Base-by-base conservation (phyloP, 1,139 yeast species). In the Trichomonascaceae sp. region DNA sequence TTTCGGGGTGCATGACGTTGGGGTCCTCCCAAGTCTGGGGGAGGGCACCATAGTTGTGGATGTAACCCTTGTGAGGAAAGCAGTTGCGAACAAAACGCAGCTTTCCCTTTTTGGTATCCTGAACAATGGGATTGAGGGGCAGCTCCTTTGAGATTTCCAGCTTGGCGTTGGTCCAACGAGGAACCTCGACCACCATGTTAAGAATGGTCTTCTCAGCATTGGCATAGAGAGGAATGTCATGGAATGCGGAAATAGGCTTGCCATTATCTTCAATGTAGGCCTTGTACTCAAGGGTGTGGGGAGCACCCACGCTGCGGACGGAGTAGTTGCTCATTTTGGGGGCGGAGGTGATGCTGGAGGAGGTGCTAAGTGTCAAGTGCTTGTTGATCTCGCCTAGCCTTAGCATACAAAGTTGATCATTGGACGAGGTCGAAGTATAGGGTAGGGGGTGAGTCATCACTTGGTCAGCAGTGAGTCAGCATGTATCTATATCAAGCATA, bases 21-120 rank as follows among this genome's bases (percentile, higher is more conserved):
- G 92, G 92, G 51, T 84, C 93, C 60, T 84, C 95, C 94, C 94
- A 84, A 22, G 95, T 84, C 60, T 82, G 94, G 36, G 95, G 93
- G 65, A 84, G 74, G 20, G 94, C 93, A 50, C 95, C 95, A 54
- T 84, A 84, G 65, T 82, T 84, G 64, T 80, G 93, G 45, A 82
- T 78, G 62, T 82, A 82, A 40, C 95, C 95, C 51, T 80, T 84
- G 60, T 74, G 79, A 27, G 95, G 95, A 71, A 81, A 84, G 50
- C 84, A 70, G 64, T 84, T 84, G 60, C 82, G 69, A 29, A 84
- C 93, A 47, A 74, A 84, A 57, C 95, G 69, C 41, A 80, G 74
- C 54, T 76, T 67, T 37, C 87, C 93, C 59, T 81, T 79, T 65
- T 82, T 84, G 45, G 76, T 69, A 57, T 84, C 94, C 20, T 84